Percentiles rank a stretch among this genome's conserved stretches.
These are phyloP conservation scores for Penicillium expansum DNA, from an alignment of 2,329 filamentous ascomycete species.

Conservation along the genomic window DNA sequence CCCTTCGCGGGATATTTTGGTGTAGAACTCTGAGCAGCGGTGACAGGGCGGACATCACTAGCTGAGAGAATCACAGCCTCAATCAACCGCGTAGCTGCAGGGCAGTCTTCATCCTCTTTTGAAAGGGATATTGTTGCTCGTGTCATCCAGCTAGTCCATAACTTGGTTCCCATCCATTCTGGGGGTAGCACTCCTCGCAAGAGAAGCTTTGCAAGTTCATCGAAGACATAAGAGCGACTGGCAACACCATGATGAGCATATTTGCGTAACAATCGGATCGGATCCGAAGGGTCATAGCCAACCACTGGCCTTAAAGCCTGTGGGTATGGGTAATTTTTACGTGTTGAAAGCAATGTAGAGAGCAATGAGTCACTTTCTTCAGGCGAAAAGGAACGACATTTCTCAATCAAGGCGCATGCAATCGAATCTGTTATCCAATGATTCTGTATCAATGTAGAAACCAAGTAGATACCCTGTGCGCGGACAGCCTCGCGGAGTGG, in stretches of 20 bases:
- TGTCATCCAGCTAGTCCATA: conserved; percentile 38
- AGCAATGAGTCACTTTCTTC: conserved; percentile 39
- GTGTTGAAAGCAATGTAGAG: conserved; percentile 31
- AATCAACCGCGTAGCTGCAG: conserved; percentile 32
- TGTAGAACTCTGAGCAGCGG: background rate
- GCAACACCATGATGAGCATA: conserved; percentile 25
- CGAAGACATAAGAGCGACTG: conserved; percentile 32
- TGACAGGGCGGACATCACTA: conserved; percentile 15
- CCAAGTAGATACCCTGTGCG: conserved; percentile 39
- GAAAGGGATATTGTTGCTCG: conserved; percentile 39
- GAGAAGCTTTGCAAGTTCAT: conserved; percentile 37
- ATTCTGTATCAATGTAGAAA: conserved; percentile 38
- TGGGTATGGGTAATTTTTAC: conserved; percentile 31
- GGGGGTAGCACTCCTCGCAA: conserved; percentile 32
- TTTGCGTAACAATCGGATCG: conserved; percentile 31
- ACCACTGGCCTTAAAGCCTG: conserved; percentile 25
- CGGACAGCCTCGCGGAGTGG: conserved; percentile 43
- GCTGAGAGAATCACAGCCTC: conserved; percentile 36
- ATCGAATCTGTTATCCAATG: conserved; percentile 36
- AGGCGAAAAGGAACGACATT: conserved; percentile 30
- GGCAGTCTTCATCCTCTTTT: conserved; percentile 33
- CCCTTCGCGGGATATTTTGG: background rate
- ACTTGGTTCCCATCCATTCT: conserved; percentile 43
- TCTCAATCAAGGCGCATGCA: conserved; percentile 34
- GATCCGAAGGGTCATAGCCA: conserved; percentile 20